Evolutionary conservation across 768 basidiomycete genomes (phyloP), one percentile per base, ranked within the genome.

Genomic region (Suillus sp.): DNA sequence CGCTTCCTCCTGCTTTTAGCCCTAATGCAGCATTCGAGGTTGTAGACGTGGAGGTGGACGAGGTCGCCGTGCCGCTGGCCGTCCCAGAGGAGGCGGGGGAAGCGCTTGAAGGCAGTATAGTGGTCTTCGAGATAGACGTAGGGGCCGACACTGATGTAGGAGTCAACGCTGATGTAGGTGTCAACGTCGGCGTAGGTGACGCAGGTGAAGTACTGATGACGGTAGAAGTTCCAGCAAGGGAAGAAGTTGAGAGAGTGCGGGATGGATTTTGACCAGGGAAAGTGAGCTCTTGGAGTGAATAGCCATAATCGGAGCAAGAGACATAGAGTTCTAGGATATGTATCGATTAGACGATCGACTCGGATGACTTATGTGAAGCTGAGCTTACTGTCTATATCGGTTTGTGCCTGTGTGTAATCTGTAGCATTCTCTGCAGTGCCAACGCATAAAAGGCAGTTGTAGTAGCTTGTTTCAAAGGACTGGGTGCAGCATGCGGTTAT

Each of bases 361-460:
- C n/a, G 9, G 9, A 56, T 38, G 22, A 47, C n/a, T 13, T 6
- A 8, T 45, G 20, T 37, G 45, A 27, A 27, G 16, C 40, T 4
- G 32, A 13, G 65, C 78, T 65, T 63, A 81, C 81, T 50, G 63
- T 82, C 77, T 32, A 83, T 62, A 38, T 69, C 59, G 1, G 34
- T 40, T 54, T 81, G 80, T 1, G 71, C 67, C 3, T 60, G 16
- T 7, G 72, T 60, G 51, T 66, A 81, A 62, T 78, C 74, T 27
- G 50, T 60, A 7, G 66, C 59, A 45, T 75, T 62, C 25, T 68
- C 27, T 2, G 73, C 70, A 2, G 59, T 32, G 13, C 74, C 80
- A 34, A 78, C 68, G 61, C 83, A 84, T 5, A 69, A 38, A 64
- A 82, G 70, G 64, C 83, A 84, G 48, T 77, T 70, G 70, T 75